Evolutionary conservation across 2,329 filamentous ascomycete genomes (phyloP).

Genomic region (Talaromyces funiculosus): DNA sequence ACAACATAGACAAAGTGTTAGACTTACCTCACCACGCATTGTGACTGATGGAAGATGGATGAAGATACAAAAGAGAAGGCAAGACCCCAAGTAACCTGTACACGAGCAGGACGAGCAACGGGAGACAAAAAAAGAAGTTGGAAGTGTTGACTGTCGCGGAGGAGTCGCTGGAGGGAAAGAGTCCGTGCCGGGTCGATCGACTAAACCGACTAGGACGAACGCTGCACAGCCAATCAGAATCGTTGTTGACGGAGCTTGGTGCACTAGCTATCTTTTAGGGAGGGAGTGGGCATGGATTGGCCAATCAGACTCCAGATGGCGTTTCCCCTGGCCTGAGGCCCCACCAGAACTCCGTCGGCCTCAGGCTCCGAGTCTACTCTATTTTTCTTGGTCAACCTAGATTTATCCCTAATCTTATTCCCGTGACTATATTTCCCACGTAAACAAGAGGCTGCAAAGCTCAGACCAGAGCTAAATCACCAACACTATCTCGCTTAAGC

Average conservation of each 20-base stretch:
- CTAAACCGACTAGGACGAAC: background rate
- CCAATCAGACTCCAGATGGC: background rate
- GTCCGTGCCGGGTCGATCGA: background rate
- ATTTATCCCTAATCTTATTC: too few species aligned
- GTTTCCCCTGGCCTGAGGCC: slow-evolving; percentile 1
- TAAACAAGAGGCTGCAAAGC: too few species aligned
- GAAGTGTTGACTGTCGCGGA: background rate
- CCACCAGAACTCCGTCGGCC: background rate
- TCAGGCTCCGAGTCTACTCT: background rate
- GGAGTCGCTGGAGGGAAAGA: background rate
- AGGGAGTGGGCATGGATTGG: background rate
- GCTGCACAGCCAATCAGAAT: background rate
- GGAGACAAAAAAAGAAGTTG: background rate
- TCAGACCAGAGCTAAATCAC: background rate
- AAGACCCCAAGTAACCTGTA: background rate
- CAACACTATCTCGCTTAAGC: background rate
- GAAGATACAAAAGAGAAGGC: background rate
- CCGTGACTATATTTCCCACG: too few species aligned
- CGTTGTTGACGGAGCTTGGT: background rate
- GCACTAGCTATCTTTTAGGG: background rate
- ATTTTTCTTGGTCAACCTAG: too few species aligned
- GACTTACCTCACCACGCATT: slow-evolving; percentile 16
- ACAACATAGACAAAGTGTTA: background rate
- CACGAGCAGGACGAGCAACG: background rate
- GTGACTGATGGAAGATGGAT: slow-evolving; percentile 4